phyloP scores from a whole-genome alignment of 805 yeast genomes.

The Barnettozyma salicaria region DNA sequence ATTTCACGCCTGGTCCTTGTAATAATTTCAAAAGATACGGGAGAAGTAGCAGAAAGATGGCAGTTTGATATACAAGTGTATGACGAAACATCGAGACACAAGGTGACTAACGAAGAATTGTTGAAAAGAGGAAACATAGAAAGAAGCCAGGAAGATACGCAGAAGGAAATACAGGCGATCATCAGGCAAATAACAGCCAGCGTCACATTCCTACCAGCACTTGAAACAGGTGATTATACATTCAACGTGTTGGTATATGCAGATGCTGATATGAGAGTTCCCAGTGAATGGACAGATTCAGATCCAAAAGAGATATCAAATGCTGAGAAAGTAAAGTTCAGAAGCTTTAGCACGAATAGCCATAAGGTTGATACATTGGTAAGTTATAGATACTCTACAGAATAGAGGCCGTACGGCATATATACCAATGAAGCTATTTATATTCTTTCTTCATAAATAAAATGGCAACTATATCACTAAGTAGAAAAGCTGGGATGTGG shows the following conservation, averaged over 20 bases:
- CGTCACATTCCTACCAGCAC: constrained; percentile 75
- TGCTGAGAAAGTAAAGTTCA: constrained; percentile 63
- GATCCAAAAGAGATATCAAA: constrained; percentile 50
- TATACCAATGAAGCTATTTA: no score
- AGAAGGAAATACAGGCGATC: constrained; percentile 74
- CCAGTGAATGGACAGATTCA: constrained; percentile 81
- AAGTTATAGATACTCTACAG: constrained; percentile 28
- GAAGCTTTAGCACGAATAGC: constrained; percentile 57
- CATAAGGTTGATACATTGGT: constrained; percentile 74
- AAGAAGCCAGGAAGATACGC: constrained; percentile 42
- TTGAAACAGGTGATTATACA: constrained; percentile 59
- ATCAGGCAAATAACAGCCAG: constrained; percentile 87
- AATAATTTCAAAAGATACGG: constrained; percentile 60
- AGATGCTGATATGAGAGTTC: constrained; percentile 59
- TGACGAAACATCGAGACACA: constrained; percentile 15
- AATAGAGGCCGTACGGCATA: neutral
- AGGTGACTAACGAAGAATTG: constrained; percentile 7
- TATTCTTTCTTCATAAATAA: neutral
- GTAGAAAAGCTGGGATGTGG: neutral
- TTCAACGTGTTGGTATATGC: constrained; percentile 84
- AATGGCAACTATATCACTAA: no score
- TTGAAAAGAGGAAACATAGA: constrained; percentile 3
- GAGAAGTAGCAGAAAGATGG: constrained; percentile 79
- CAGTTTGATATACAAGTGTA: constrained; percentile 60
- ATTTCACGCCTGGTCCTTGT: constrained; percentile 66